These are phyloP conservation scores for Globisporangium splendens DNA, from an alignment of 352 stramenopile genomes.

Conservation along the genomic window DNA sequence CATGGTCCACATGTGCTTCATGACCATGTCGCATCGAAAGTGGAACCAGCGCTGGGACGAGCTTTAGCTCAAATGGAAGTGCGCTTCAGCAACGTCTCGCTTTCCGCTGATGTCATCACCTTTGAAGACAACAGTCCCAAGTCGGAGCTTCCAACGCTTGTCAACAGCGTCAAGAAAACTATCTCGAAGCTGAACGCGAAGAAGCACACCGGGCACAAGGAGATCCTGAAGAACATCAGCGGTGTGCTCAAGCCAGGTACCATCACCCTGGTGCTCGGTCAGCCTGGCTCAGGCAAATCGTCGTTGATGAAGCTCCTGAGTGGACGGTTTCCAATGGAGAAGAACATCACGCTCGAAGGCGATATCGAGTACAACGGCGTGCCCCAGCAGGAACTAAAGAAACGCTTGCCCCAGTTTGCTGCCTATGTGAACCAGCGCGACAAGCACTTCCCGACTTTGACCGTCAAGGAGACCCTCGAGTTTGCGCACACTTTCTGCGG, in stretches of 20 bases:
- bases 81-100: background rate
- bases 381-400: slow-evolving; percentile 7
- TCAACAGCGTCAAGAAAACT: slow-evolving; percentile 20
- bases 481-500: slow-evolving; percentile 59
- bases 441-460: slow-evolving; percentile 71
- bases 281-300: slow-evolving; percentile 34
- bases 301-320: slow-evolving; percentile 32
- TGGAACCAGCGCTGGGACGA: background rate
- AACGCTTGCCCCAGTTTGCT: slow-evolving; percentile 20
- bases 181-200: slow-evolving; percentile 13
- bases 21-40: background rate
- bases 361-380: slow-evolving; percentile 31
- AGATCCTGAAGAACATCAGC: slow-evolving; percentile 30
- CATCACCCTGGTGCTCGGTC: slow-evolving; percentile 33
- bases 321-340: slow-evolving; percentile 23
- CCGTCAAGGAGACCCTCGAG: slow-evolving; percentile 1
- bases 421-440: slow-evolving; percentile 40
- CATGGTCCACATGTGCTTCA: slow-evolving; percentile 1
- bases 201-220: slow-evolving; percentile 20
- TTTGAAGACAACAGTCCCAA: background rate
- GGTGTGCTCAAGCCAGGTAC: slow-evolving; percentile 29
- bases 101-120: slow-evolving; percentile 8
- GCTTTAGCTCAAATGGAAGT: slow-evolving; percentile 3
- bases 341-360: slow-evolving; percentile 20
- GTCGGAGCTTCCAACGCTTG: slow-evolving; percentile 23